Evolutionary conservation across 345 rosid species (phyloP).

Genomic region (Carallia pectinifolia): DNA sequence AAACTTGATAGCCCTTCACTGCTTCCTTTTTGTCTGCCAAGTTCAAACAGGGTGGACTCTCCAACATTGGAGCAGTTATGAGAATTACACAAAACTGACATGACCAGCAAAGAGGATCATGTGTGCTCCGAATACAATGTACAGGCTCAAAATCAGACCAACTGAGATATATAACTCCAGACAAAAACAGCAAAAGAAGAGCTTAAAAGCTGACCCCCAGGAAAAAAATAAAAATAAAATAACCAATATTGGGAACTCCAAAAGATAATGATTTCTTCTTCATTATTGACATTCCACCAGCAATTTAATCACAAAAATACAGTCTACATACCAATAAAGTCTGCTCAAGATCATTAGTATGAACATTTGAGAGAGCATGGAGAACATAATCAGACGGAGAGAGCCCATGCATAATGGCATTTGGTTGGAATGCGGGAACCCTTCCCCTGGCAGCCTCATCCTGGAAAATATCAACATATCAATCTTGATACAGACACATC

Average conservation of each 20-base stretch:
- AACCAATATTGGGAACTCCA: not conserved
- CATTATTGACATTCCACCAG: not conserved
- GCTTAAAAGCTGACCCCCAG: no score
- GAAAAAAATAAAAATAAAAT: not conserved
- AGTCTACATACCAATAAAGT: conserved; percentile 63
- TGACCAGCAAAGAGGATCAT: not conserved
- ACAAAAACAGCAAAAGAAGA: not conserved
- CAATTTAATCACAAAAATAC: not conserved
- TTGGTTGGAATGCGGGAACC: conserved; percentile 58
- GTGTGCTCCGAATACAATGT: not conserved
- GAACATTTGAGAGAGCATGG: conserved; percentile 63
- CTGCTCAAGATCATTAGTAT: conserved; percentile 85
- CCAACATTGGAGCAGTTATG: not conserved
- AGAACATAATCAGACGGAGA: conserved; percentile 80
- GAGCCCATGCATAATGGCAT: conserved; percentile 64
- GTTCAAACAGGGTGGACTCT: no score
- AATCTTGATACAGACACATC: conserved; percentile 5
- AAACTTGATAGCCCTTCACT: no score
- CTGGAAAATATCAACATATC: conserved; percentile 36
- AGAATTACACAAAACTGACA: not conserved
- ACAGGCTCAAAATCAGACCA: not conserved
- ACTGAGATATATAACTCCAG: not conserved
- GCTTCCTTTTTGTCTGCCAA: no score
- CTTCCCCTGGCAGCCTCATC: conserved; percentile 65
- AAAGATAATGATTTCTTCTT: not conserved